Evolutionary conservation across 768 basidiomycete species (phyloP).

Genomic region (Calocera cornea): DNA sequence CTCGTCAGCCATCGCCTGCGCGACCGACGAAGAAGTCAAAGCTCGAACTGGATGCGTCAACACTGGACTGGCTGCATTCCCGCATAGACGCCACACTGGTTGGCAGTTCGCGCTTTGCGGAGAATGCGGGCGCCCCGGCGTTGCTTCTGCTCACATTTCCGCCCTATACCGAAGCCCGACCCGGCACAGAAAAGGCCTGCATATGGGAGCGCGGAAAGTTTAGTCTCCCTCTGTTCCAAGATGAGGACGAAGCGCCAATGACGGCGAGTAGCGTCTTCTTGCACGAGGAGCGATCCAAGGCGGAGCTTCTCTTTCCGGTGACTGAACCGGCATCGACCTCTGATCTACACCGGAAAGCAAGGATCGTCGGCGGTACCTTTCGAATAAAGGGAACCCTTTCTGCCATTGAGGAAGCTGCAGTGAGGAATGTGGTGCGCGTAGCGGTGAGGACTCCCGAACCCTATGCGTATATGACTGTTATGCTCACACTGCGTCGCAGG

Average conservation of each 20-base stretch:
- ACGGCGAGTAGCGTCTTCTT: not conserved
- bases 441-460: conserved; percentile 11
- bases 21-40: not conserved
- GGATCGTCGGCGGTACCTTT: conserved; percentile 51
- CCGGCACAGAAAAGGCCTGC: not conserved
- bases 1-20: not conserved
- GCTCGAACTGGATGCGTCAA: not conserved
- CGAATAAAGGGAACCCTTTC: conserved; percentile 36
- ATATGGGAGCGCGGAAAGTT: not conserved
- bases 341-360: conserved; percentile 11
- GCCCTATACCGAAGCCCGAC: not conserved
- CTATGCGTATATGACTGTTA: not conserved
- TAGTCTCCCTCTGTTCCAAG: not conserved
- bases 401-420: conserved; percentile 29
- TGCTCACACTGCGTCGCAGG: not conserved
- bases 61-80: not conserved
- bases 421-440: conserved; percentile 39
- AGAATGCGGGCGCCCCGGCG: not conserved
- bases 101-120: not conserved
- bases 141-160: not conserved
- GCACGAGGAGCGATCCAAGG: not conserved
- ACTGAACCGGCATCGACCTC: not conserved
- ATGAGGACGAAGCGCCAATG: not conserved
- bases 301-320: not conserved
- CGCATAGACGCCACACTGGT: not conserved